Percentiles rank a stretch among this genome's conserved stretches.
These are phyloP conservation scores for Zancudomyces culisetae DNA, from an alignment of 371 early-diverging fungal genomes.

Conservation along the genomic window DNA sequence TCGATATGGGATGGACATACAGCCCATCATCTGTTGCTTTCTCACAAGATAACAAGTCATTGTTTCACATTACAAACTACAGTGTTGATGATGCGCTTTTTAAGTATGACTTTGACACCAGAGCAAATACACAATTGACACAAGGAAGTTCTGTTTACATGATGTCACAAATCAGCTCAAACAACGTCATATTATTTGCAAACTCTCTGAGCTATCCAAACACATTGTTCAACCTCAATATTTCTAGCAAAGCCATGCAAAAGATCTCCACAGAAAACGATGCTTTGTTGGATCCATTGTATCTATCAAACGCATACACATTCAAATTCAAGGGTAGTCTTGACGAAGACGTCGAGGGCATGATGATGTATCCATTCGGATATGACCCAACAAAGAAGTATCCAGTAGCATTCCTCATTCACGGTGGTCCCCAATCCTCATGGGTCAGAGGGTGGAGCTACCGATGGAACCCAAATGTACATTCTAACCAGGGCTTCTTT, in stretches of 20 bases:
- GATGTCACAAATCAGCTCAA: neutral
- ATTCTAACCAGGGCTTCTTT: constrained; percentile 43
- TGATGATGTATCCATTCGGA: constrained; percentile 41
- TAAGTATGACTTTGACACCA: neutral
- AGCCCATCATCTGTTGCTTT: constrained; percentile 35
- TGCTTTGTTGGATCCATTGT: constrained; percentile 15
- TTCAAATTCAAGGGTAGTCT: constrained; percentile 49
- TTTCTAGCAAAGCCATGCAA: neutral
- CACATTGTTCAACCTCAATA: neutral
- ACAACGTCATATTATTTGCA: constrained; percentile 11
- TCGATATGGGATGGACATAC: constrained; percentile 40
- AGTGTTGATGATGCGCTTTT: constrained; percentile 15
- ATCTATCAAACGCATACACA: constrained; percentile 32
- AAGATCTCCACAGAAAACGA: constrained; percentile 29
- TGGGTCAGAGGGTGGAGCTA: constrained; percentile 38
- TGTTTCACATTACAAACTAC: constrained; percentile 38
- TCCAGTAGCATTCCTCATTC: constrained; percentile 55
- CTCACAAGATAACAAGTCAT: constrained; percentile 26
- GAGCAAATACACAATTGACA: neutral
- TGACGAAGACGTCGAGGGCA: constrained; percentile 44
- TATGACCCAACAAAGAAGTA: constrained; percentile 29
- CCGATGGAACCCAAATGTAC: constrained; percentile 45
- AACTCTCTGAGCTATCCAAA: neutral
- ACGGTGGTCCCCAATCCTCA: constrained; percentile 57
- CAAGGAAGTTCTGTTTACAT: neutral